phyloP scores from a whole-genome alignment of 768 basidiomycete species.

The Amanita subjunquillea region DNA sequence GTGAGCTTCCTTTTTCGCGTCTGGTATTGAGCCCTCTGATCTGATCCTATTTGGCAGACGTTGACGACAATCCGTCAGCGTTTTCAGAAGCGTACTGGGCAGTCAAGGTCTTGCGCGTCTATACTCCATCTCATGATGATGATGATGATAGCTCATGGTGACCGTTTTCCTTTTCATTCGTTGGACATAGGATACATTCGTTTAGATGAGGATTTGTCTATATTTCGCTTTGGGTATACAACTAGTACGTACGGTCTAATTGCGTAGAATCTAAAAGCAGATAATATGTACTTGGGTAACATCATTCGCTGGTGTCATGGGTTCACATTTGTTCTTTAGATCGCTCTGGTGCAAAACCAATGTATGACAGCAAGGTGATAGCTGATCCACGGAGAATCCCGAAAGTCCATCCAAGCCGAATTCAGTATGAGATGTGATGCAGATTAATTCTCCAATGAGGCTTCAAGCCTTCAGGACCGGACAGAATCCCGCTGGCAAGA shows the following conservation, averaged over 20 bases:
- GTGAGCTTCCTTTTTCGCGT: slow-evolving; percentile 22
- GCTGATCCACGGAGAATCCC: too few species aligned
- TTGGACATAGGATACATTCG: background rate
- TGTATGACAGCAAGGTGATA: too few species aligned
- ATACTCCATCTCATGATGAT: slow-evolving; percentile 18
- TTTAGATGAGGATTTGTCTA: background rate
- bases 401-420: too few species aligned
- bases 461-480: too few species aligned
- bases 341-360: too few species aligned
- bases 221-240: background rate
- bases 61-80: slow-evolving; percentile 44
- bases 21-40: background rate
- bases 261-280: background rate
- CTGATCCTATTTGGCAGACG: slow-evolving; percentile 24
- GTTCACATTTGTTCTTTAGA: too few species aligned
- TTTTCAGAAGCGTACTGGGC: slow-evolving; percentile 65
- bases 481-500: too few species aligned
- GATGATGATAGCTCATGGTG: background rate
- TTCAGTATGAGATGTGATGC: too few species aligned
- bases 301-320: background rate
- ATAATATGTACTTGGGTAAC: background rate
- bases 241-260: background rate
- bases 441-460: too few species aligned
- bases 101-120: slow-evolving; percentile 50
- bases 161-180: background rate